Percentiles rank a stretch among this genome's conserved stretches.
These are phyloP conservation scores for Zelopaecilomyces penicillatus DNA, from an alignment of 2,329 filamentous ascomycete species.

Conservation along the genomic window DNA sequence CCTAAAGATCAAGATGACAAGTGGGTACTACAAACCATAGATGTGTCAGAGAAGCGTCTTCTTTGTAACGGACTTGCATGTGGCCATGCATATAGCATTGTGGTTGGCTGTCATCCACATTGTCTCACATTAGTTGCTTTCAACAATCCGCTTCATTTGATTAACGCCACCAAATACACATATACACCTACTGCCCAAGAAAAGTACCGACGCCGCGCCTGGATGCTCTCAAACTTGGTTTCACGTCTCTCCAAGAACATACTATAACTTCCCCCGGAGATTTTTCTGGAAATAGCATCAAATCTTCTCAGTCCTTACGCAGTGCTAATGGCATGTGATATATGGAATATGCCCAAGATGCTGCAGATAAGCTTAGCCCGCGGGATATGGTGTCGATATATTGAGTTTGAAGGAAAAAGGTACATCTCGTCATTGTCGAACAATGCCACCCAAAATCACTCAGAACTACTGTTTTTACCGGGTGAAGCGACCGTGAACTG, in stretches of 20 bases:
- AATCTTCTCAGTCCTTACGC: background rate
- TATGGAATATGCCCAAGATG: background rate
- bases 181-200: slow-evolving; percentile 1
- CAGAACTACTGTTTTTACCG: background rate
- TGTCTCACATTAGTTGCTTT: too few species aligned
- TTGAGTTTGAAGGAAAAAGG: slow-evolving; percentile 3
- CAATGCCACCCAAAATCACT: background rate
- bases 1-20: too few species aligned
- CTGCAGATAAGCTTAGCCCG: background rate
- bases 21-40: background rate
- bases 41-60: background rate
- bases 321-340: slow-evolving; percentile 1
- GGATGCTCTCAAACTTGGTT: background rate
- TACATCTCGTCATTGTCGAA: slow-evolving; percentile 6
- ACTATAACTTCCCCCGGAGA: background rate
- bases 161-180: background rate
- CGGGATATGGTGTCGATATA: slow-evolving; percentile 2
- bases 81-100: background rate
- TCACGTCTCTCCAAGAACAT: background rate
- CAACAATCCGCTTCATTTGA: too few species aligned
- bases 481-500: background rate
- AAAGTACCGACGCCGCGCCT: slow-evolving; percentile 3
- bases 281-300: slow-evolving; percentile 1
- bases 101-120: too few species aligned
- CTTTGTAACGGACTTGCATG: background rate